A percentile compares a stretch with the other conserved stretches of the same genome.
phyloP scores from a whole-genome alignment of 1,284 basidiomycete species.

The Porogramme epimiltina region DNA sequence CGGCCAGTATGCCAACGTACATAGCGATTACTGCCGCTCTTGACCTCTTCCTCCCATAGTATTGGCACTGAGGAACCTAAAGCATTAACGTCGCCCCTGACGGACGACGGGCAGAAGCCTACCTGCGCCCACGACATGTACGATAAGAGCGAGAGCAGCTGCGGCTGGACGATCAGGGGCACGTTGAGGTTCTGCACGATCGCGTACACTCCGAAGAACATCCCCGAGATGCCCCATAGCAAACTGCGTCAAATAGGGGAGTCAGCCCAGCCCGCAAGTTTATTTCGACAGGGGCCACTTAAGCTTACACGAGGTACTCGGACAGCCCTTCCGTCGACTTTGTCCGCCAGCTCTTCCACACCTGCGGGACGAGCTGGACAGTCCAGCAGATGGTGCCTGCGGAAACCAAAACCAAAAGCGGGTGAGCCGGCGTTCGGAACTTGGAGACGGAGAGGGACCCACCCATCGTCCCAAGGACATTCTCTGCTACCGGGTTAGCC shows the following conservation, averaged over 20 bases:
- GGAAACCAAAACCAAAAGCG: background rate
- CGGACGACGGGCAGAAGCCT: conserved; percentile 10
- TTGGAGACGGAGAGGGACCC: conserved; percentile 8
- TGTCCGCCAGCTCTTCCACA: conserved; percentile 73
- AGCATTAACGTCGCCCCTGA: no score
- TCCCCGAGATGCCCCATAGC: conserved; percentile 65
- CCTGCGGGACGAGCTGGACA: conserved; percentile 73
- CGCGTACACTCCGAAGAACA: conserved; percentile 72
- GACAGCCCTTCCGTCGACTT: conserved; percentile 79
- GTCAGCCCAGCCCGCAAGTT: no score
- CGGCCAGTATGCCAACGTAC: conserved; percentile 37
- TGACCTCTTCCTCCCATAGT: conserved; percentile 53
- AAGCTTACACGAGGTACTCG: conserved; percentile 61
- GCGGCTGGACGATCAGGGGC: conserved; percentile 77
- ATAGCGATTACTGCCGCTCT: conserved; percentile 30
- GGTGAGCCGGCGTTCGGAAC: background rate
- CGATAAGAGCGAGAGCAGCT: conserved; percentile 65
- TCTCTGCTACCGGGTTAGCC: conserved; percentile 50
- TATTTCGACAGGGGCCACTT: no score
- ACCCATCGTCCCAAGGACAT: conserved; percentile 64
- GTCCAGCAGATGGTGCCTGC: conserved; percentile 71
- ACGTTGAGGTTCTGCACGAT: conserved; percentile 72
- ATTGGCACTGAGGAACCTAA: conserved; percentile 49
- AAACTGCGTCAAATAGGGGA: conserved; percentile 39
- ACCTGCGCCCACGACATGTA: conserved; percentile 71